Evolutionary conservation across 805 yeast genomes (phyloP), one percentile per base, ranked within the genome.

Genomic region (Kuraishia borneana): DNA sequence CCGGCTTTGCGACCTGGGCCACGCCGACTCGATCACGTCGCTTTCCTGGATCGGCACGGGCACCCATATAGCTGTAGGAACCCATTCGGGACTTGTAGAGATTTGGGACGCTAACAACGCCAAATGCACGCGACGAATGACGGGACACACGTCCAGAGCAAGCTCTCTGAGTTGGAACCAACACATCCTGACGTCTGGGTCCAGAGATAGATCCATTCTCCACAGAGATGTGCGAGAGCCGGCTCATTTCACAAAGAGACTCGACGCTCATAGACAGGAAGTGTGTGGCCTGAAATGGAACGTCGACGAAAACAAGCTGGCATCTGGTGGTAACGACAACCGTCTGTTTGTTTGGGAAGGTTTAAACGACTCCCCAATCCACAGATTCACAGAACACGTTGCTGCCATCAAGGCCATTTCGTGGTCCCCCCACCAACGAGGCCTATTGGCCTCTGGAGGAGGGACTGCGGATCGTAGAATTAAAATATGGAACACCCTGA

Each of bases 221-320:
- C 95, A 92, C 53, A 68, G 96, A 41, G 98, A 92, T 54, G 96
- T 92, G 17, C 67, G 98, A 35, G 75, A 77, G 25, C 83, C 89
- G 5, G 83, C 81, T 20, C 95, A 87, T 46, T 87, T 65, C 52
- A 73, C 83, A 48, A 74, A 76, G 41, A 70, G 74, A 42, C 62
- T 92, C 21, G 78, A 73, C 26, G 63, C 69, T 18, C 41, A 92
- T 56, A 73, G 76, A 36, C 97, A 92, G 58, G 98, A 92, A 56
- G 94, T 92, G 30, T 92, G 98, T 60, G 98, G 98, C 2, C 67
- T 92, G 44, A 77, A 77, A 50, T 92, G 98, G 98, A 88, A 88
- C 48, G 68, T 73, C 4, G 94, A 84, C 36, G 94, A 83, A 45
- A 87, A 89, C 53, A 87, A 83, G 52, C 65, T 92, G 32, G 98